Conservation (phyloP, 2,329 filamentous ascomycete species). For the Plenodomus tracheiphilus region DNA sequence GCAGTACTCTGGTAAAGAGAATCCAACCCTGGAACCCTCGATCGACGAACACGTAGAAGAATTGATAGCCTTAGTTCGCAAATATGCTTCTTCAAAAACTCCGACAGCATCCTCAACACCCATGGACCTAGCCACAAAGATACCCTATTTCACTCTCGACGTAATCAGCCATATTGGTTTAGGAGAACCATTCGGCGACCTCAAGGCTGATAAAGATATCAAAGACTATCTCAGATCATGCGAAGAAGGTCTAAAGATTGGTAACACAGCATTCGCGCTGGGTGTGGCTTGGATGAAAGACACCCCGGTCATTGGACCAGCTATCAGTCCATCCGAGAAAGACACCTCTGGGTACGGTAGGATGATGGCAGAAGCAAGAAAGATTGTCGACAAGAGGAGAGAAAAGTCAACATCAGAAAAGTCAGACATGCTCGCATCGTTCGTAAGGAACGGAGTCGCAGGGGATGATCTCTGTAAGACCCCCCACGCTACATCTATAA, state of each 20-base stretch:
- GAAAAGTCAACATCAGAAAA: conserved; percentile 47
- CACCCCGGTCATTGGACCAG: conserved; percentile 27
- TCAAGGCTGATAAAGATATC: conserved; percentile 55
- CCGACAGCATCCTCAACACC: conserved; percentile 33
- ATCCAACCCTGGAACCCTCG: conserved; percentile 53
- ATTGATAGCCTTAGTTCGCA: conserved; percentile 54
- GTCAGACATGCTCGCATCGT: conserved; percentile 59
- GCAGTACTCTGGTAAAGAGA: conserved; percentile 60
- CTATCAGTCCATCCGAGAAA: conserved; percentile 44
- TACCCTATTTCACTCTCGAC: conserved; percentile 59
- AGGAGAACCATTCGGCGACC: conserved; percentile 56
- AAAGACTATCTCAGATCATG: conserved; percentile 52
- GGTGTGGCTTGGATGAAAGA: conserved; percentile 32
- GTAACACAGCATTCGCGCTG: conserved; percentile 31
- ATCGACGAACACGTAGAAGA: conserved; percentile 55
- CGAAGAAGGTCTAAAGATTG: conserved; percentile 40
- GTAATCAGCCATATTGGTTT: conserved; percentile 59
- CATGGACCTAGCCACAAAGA: conserved; percentile 54
- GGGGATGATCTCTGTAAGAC: conserved; percentile 44
- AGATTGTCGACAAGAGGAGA: conserved; percentile 48
- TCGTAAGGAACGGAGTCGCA: conserved; percentile 52
- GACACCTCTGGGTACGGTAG: conserved; percentile 32
- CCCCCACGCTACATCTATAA: not conserved
- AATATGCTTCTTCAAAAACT: conserved; percentile 43
- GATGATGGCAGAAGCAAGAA: conserved; percentile 39